Percentiles rank a stretch among this genome's conserved stretches.
These are phyloP conservation scores for Besnoitia besnoiti DNA, from an alignment of 169 alveolate species.

Conservation along the genomic window DNA sequence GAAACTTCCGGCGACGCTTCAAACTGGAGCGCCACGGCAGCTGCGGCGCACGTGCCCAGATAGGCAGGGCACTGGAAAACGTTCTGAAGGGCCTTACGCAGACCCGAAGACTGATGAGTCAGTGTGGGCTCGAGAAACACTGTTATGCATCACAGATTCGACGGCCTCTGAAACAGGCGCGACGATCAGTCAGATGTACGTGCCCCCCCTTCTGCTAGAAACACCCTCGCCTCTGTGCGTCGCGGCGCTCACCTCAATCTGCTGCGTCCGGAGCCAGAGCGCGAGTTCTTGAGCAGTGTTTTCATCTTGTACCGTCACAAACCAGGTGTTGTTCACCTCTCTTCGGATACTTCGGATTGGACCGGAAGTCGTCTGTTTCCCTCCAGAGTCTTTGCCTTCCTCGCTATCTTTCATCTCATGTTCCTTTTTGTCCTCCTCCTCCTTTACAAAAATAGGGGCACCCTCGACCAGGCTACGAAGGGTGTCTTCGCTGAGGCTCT, in stretches of 20 bases:
- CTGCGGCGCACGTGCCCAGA: no score
- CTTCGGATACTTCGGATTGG: neutral
- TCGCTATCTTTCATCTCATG: neutral
- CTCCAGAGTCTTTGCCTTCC: neutral
- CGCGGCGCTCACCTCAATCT: conserved; percentile 16
- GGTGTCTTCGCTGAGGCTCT: neutral
- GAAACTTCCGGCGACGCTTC: no score
- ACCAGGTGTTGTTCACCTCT: conserved; percentile 54
- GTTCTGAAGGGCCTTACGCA: no score
- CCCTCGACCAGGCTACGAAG: neutral
- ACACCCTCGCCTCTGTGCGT: no score
- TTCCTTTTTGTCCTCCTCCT: neutral
- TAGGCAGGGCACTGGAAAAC: no score
- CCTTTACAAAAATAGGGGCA: neutral
- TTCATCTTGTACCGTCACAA: conserved; percentile 30
- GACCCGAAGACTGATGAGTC: no score
- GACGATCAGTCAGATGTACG: no score
- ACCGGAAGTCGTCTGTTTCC: neutral
- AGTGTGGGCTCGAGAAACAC: no score
- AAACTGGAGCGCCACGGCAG: no score
- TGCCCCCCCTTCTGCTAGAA: no score
- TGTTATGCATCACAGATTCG: no score
- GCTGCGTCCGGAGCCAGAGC: conserved; percentile 53
- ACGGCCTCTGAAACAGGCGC: no score
- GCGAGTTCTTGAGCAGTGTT: conserved; percentile 35